These are phyloP conservation scores for Streptanthus diversifolius DNA, from an alignment of 345 rosid species.

Conservation along the genomic window DNA sequence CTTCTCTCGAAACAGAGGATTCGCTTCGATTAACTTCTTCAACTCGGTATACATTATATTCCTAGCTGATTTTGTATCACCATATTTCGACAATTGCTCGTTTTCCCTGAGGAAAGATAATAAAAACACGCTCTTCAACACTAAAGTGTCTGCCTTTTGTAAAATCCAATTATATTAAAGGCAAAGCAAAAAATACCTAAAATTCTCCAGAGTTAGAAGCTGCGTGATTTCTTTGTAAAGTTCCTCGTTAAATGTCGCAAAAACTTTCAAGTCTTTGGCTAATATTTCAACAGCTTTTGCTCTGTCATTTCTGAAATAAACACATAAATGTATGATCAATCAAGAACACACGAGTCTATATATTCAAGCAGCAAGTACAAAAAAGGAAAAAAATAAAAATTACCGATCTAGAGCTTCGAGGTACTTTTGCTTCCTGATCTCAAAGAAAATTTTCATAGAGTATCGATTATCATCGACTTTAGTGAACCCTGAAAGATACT, in stretches of 20 bases:
- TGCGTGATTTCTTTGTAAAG: conserved; percentile 90
- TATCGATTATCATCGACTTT: conserved; percentile 88
- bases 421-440: conserved; percentile 60
- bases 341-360: neutral
- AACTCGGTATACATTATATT: conserved; percentile 77
- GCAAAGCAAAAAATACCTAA: conserved; percentile 46
- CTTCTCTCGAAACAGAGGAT: conserved; percentile 88
- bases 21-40: conserved; percentile 83
- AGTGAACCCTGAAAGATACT: conserved; percentile 79
- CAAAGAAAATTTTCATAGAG: conserved; percentile 56
- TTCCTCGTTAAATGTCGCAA: conserved; percentile 81
- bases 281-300: conserved; percentile 86
- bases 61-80: conserved; percentile 92
- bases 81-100: conserved; percentile 87
- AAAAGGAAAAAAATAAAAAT: neutral
- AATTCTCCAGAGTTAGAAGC: conserved; percentile 73
- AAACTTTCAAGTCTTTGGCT: conserved; percentile 77
- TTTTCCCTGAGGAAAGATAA: conserved; percentile 54
- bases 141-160: neutral
- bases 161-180: neutral
- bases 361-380: neutral
- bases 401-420: conserved; percentile 63
- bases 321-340: conserved; percentile 13
- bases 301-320: conserved; percentile 58
- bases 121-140: conserved; percentile 6